These are phyloP conservation scores for Bacterosira constricta DNA, from an alignment of 108 stramenopile species.

Conservation along the genomic window DNA sequence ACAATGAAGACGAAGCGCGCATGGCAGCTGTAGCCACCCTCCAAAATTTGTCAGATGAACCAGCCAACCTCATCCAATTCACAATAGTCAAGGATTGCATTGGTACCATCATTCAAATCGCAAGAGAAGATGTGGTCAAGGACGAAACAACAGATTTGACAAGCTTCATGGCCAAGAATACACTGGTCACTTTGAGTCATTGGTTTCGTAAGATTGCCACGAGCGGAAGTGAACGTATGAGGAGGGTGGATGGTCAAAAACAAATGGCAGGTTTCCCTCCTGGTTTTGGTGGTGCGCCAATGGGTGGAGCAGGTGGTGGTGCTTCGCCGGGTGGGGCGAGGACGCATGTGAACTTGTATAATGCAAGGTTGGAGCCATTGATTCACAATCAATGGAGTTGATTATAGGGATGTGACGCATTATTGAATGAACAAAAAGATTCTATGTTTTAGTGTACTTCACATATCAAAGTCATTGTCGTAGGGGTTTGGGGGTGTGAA, in stretches of 20 bases:
- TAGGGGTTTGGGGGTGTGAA: no score
- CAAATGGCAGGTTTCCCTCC: no score
- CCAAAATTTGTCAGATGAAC: constrained; percentile 83
- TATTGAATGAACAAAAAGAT: no score
- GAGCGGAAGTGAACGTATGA: constrained; percentile 27
- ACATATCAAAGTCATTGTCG: no score
- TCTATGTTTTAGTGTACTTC: no score
- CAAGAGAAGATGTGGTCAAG: constrained; percentile 52
- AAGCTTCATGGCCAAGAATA: constrained; percentile 49
- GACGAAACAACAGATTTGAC: constrained; percentile 27
- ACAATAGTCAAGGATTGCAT: constrained; percentile 80
- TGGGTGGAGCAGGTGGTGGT: no score
- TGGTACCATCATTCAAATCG: constrained; percentile 71
- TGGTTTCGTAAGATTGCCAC: constrained; percentile 55
- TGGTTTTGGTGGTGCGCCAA: no score
- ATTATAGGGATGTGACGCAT: no score
- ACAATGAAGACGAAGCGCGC: constrained; percentile 39
- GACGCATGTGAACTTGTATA: not conserved
- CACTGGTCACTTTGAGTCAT: constrained; percentile 41
- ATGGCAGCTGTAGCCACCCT: constrained; percentile 70
- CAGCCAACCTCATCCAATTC: constrained; percentile 86
- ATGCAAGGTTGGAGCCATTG: not conserved
- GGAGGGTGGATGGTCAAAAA: not conserved
- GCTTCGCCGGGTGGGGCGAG: not conserved
- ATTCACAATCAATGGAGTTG: not conserved